Percentiles rank a stretch among this genome's conserved stretches.
phyloP scores from a whole-genome alignment of 495 filamentous ascomycete species.

The Astrothelium macrocarpum region DNA sequence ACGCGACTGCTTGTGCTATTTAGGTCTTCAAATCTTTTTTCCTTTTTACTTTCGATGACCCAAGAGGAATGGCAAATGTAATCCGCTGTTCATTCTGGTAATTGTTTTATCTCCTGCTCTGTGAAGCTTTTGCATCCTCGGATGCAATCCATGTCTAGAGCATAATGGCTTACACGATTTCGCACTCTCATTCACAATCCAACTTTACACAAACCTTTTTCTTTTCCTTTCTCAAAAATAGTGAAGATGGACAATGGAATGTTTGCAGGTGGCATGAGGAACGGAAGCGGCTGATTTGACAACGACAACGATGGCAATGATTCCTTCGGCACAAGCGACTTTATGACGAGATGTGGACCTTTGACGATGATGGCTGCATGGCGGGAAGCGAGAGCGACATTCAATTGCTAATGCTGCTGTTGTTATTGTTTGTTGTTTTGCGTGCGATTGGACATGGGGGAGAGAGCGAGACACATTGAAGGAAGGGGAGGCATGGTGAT shows the following conservation, averaged over 20 bases:
- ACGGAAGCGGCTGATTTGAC: not conserved
- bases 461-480: not conserved
- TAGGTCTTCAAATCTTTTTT: too few relatives aligned
- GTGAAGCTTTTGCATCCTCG: not conserved
- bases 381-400: constrained; percentile 4
- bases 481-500: too few relatives aligned
- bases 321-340: not conserved
- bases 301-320: not conserved
- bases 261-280: not conserved
- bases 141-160: not conserved
- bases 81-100: not conserved
- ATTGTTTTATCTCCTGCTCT: not conserved
- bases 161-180: not conserved
- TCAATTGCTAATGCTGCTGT: not conserved
- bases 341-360: not conserved
- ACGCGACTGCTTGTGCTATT: constrained; percentile 6
- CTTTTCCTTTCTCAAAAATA: not conserved
- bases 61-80: not conserved
- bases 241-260: not conserved
- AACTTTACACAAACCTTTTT: not conserved
- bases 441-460: not conserved
- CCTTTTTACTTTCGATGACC: not conserved
- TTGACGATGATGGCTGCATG: constrained; percentile 6
- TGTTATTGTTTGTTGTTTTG: not conserved
- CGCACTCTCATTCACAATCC: not conserved